phyloP scores from a whole-genome alignment of 352 stramenopile genomes.

The Globisporangium carolinianum region DNA sequence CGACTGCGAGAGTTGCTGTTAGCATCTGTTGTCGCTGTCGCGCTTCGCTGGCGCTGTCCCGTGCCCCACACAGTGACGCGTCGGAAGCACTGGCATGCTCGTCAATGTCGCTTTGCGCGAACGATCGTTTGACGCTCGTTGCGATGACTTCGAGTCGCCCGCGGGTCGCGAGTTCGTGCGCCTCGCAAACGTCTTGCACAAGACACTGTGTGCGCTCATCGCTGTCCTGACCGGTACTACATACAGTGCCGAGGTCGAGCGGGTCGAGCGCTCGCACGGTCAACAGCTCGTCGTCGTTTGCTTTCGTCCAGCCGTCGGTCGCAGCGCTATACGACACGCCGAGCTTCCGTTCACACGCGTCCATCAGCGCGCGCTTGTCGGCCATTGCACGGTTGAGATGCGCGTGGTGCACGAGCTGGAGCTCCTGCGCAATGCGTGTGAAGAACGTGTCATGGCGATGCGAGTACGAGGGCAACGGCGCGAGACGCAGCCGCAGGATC shows the following conservation, averaged over 20 bases:
- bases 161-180: not conserved
- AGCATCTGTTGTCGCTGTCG: no score
- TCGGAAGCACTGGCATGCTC: constrained; percentile 1
- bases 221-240: not conserved
- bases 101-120: constrained; percentile 1
- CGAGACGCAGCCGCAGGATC: constrained; percentile 21
- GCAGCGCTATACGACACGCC: constrained; percentile 10
- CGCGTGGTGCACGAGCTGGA: constrained; percentile 26
- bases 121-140: constrained; percentile 15
- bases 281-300: constrained; percentile 13
- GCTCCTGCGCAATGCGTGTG: constrained; percentile 28
- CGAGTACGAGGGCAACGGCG: constrained; percentile 10
- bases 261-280: not conserved
- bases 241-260: not conserved
- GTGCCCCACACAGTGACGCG: not conserved
- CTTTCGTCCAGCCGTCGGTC: not conserved
- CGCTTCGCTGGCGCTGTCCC: constrained; percentile 3
- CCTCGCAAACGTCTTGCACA: no score
- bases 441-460: constrained; percentile 21
- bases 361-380: constrained; percentile 26
- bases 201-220: no score
- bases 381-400: constrained; percentile 26
- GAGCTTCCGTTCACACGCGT: constrained; percentile 18
- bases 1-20: no score
- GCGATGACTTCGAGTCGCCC: constrained; percentile 19